phyloP scores from a whole-genome alignment of 257 asterid species.

The Rehmannia glutinosa region DNA sequence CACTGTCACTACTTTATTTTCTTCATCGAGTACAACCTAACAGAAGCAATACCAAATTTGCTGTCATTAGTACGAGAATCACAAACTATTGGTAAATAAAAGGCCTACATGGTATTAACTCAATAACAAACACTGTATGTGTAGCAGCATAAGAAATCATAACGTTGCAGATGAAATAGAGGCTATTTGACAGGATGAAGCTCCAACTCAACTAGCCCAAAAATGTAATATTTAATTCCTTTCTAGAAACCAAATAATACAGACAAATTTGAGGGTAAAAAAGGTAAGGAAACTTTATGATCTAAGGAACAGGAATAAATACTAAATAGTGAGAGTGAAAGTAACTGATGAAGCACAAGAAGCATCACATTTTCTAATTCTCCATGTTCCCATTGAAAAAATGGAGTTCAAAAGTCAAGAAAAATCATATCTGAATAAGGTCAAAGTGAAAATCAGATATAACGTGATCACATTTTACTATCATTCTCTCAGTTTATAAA shows the following conservation, averaged over 20 bases:
- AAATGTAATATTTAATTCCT: no score
- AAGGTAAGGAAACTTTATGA: no score
- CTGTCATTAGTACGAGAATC: not conserved
- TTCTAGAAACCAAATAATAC: not conserved
- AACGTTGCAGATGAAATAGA: no score
- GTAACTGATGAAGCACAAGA: no score
- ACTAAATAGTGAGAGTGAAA: no score
- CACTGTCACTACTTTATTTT: constrained; percentile 61
- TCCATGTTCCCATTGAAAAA: not conserved
- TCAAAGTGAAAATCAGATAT: no score
- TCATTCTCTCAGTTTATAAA: not conserved
- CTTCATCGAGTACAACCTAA: constrained; percentile 78
- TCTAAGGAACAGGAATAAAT: not conserved
- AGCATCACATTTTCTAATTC: not conserved
- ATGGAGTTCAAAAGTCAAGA: not conserved
- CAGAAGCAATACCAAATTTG: not conserved
- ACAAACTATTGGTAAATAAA: not conserved
- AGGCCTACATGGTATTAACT: not conserved
- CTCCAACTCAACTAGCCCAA: no score
- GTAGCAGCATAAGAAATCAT: not conserved
- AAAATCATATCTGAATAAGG: not conserved
- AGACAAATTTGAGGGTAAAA: no score
- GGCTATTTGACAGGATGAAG: no score
- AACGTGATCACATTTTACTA: not conserved
- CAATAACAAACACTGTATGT: not conserved